phyloP scores from a whole-genome alignment of 83 land plant genomes.

The Picea engelmannii region DNA sequence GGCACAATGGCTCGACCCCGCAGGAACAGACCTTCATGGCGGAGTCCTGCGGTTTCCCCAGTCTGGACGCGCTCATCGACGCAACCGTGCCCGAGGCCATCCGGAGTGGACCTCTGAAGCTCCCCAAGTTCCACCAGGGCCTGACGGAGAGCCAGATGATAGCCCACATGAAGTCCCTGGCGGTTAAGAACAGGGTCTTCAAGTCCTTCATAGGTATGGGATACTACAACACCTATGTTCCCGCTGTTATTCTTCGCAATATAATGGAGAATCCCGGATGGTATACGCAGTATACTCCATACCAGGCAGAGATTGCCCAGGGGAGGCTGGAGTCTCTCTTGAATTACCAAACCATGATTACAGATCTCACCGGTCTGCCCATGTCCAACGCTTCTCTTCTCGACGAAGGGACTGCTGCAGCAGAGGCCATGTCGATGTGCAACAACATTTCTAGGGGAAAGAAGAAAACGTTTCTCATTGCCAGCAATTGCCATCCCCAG shows the following conservation, averaged over 20 bases:
- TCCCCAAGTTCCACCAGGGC: conserved; percentile 69
- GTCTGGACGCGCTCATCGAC: conserved; percentile 78
- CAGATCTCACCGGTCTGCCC: conserved; percentile 97
- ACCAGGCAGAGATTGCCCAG: conserved; percentile 99
- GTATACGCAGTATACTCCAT: conserved; percentile 99
- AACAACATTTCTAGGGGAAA: conserved; percentile 73
- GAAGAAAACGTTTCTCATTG: conserved; percentile 87
- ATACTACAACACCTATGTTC: conserved; percentile 88
- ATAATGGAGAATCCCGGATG: conserved; percentile 98
- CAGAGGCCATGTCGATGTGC: conserved; percentile 99
- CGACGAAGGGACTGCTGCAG: conserved; percentile 99
- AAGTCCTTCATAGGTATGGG: conserved; percentile 99
- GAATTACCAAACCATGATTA: conserved; percentile 89
- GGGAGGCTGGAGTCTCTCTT: conserved; percentile 91
- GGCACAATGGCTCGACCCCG: conserved; percentile 86
- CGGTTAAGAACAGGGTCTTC: conserved; percentile 80
- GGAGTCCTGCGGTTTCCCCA: conserved; percentile 59
- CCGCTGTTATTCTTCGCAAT: conserved; percentile 92
- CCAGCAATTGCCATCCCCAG: conserved; percentile 94
- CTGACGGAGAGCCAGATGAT: conserved; percentile 93
- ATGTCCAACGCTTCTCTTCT: conserved; percentile 98
- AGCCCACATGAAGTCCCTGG: conserved; percentile 86
- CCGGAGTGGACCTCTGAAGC: conserved; percentile 47
- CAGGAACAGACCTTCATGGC: conserved; percentile 88
- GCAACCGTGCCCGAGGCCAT: conserved; percentile 95